These are phyloP conservation scores for Escallonia rubra DNA, from an alignment of 129 eudicot species.

Conservation along the genomic window DNA sequence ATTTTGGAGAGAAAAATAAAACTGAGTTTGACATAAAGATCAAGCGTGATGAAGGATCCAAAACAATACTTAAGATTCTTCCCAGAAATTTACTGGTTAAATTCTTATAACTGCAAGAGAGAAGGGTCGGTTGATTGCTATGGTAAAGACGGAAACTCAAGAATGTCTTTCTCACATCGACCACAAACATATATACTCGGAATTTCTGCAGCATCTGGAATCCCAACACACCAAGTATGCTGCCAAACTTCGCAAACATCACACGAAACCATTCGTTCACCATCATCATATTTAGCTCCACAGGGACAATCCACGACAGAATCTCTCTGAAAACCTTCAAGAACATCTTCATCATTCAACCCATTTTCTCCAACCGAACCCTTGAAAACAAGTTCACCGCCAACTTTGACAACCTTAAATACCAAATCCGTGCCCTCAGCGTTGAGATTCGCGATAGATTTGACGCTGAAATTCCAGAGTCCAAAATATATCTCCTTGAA, in stretches of 20 bases:
- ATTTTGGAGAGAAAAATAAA: too few relatives aligned
- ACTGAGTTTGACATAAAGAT: too few relatives aligned
- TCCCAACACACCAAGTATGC: conserved; percentile 73
- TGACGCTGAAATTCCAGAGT: conserved; percentile 32
- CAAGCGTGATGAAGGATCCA: too few relatives aligned
- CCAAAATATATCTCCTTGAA: conserved; percentile 69
- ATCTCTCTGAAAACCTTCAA: conserved; percentile 25
- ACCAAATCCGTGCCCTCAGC: conserved; percentile 49
- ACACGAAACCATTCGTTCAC: conserved; percentile 89
- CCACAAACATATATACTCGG: conserved; percentile 74
- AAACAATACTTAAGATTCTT: too few relatives aligned
- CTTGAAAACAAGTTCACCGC: conserved; percentile 50
- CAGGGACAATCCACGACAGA: conserved; percentile 61
- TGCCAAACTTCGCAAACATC: conserved; percentile 94
- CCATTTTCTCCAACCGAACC: conserved; percentile 28
- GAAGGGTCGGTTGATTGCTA: conserved; percentile 6
- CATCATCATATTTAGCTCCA: conserved; percentile 76
- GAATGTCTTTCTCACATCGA: conserved; percentile 71
- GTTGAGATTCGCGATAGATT: conserved; percentile 35
- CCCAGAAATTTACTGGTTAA: too few relatives aligned
- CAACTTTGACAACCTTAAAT: conserved; percentile 33
- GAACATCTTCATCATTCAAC: conserved; percentile 24
- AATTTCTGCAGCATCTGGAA: conserved; percentile 62
- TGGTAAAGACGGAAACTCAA: conserved; percentile 57
- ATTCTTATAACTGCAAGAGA: too few relatives aligned